Evolutionary conservation across 2,329 filamentous ascomycete species (phyloP).

Genomic region (Xylaria sp.): DNA sequence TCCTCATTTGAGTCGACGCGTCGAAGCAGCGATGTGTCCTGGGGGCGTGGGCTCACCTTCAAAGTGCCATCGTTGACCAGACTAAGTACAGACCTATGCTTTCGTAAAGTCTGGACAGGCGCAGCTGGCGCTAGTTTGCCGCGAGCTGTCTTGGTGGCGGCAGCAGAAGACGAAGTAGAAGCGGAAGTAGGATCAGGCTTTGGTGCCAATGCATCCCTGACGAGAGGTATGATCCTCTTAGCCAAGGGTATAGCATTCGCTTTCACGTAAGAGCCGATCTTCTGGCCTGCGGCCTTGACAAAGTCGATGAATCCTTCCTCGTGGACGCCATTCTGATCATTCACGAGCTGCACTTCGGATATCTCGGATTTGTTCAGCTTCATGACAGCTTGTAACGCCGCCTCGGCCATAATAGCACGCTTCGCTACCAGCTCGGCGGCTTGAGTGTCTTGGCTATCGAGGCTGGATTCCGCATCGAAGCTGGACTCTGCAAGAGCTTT

Average conservation of each 20-base stretch:
- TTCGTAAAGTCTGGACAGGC: conserved; percentile 9
- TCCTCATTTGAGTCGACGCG: conserved; percentile 14
- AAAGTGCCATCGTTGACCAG: conserved; percentile 22
- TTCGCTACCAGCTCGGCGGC: no score
- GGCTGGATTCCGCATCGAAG: no score
- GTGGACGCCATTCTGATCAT: no score
- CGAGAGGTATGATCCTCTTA: conserved; percentile 12
- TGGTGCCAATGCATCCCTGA: background rate
- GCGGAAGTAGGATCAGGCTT: background rate
- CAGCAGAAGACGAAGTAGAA: background rate
- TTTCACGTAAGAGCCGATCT: no score
- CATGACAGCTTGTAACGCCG: no score
- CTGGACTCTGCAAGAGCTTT: no score
- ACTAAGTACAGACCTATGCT: conserved; percentile 9
- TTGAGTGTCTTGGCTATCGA: no score
- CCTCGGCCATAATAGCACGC: no score
- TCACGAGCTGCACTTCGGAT: no score
- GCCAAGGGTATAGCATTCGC: background rate
- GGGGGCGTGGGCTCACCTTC: conserved; percentile 20
- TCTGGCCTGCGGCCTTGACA: no score
- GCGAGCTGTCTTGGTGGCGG: background rate
- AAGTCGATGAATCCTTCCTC: no score
- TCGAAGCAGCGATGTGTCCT: background rate
- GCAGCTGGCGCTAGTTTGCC: background rate
- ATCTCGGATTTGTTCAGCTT: no score